Evolutionary conservation across 345 rosid species (phyloP), one percentile per base, ranked within the genome.

Genomic region (Eucalyptus regnans): DNA sequence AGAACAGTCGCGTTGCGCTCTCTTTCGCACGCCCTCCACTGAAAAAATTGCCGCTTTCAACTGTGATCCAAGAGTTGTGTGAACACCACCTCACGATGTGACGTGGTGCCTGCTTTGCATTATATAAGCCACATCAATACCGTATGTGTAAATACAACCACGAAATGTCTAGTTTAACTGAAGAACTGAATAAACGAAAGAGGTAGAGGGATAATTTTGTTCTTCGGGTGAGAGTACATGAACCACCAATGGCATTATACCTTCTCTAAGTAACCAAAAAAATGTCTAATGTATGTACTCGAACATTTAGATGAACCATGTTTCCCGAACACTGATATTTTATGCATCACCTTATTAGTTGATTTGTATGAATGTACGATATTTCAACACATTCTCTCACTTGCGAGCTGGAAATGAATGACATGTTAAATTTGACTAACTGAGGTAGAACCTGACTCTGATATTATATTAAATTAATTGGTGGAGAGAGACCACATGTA

Each of bases 341-440:
- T 68, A 33, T 68, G 41, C 80, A 68, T 68, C 80, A 68, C 4
- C 79, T 66, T 66, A 31, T 31, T n/a, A 66, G 41, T 66, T 66
- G 43, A 31, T 33, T 33, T 18, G 23, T 20, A 66, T n/a, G 3
- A 31, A 1, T 8, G 22, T 31, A 37, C 0, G 6, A 33, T 68
- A 68, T 68, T 68, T 68, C 12, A 4, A 17, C 23, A 33, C 44
- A 0, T 18, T 33, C 12, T 3, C 44, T 68, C 7, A 33, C 4
- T 0, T 8, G 80, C 7, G 0, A 33, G 44, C 2, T 9, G 2
- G 80, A 52, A 52, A 68, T 33, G 44, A 68, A 68, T 68, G 23
- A 8, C 25, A 4, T 0, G 4, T 68, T 20, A 8, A 1, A 1
- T 33, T 68, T 0, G 0, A 68, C 80, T 14, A 8, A 33, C 3